phyloP scores from a whole-genome alignment of 805 yeast species.

The Pichia exigua region DNA sequence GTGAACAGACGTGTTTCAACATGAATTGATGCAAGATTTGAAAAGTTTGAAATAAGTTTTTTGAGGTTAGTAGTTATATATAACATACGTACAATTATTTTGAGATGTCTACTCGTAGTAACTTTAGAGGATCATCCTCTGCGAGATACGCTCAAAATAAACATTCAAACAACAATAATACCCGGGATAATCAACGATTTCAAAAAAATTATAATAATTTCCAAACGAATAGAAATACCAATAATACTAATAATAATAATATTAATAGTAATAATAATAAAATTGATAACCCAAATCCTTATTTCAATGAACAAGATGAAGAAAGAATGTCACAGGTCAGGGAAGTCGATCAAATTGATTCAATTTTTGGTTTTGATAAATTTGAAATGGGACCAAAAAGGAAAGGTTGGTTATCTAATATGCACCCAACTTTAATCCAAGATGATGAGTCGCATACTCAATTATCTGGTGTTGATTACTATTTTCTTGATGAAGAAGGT shows the following conservation, averaged over 20 bases:
- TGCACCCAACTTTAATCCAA: slow-evolving; percentile 79
- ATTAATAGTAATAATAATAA: neutral
- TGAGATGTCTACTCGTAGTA: slow-evolving; percentile 14
- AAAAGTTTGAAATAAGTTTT: neutral
- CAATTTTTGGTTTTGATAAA: slow-evolving; percentile 82
- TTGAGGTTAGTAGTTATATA: neutral
- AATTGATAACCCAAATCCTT: neutral
- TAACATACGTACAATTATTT: neutral
- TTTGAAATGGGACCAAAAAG: slow-evolving; percentile 61
- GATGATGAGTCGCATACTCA: slow-evolving; percentile 57
- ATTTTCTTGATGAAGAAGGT: slow-evolving; percentile 93
- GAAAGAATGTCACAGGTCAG: slow-evolving; percentile 45
- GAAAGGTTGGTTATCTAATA: slow-evolving; percentile 88
- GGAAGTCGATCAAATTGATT: slow-evolving; percentile 62
- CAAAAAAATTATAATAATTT: slow-evolving; percentile 12
- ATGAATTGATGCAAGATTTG: neutral
- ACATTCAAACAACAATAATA: neutral
- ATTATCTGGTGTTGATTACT: slow-evolving; percentile 84
- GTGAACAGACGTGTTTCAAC: neutral
- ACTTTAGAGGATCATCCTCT: slow-evolving; percentile 18
- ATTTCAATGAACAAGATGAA: slow-evolving; percentile 11
- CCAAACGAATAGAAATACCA: no score
- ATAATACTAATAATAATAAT: neutral
- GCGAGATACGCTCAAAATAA: slow-evolving; percentile 24
- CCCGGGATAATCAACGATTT: neutral